These are phyloP conservation scores for Austroboletus novae-zelandiae DNA, from an alignment of 1,284 basidiomycete species.

Conservation along the genomic window DNA sequence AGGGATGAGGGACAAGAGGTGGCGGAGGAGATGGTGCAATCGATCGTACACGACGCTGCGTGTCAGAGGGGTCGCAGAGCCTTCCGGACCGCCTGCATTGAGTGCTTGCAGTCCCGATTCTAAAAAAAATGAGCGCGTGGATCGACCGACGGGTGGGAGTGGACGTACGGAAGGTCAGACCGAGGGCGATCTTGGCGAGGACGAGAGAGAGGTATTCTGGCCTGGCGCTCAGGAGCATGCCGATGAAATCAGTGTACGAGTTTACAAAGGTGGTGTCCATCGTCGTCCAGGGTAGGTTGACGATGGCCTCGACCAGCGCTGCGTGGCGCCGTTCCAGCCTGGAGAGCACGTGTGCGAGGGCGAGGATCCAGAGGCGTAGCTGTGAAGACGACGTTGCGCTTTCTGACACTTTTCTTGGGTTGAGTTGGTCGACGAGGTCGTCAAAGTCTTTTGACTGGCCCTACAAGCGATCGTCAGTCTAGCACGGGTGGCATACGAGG, in stretches of 20 bases:
- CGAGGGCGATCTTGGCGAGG: conserved; percentile 77
- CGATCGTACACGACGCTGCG: conserved; percentile 85
- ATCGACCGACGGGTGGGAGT: conserved; percentile 4
- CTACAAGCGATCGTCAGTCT: conserved; percentile 36
- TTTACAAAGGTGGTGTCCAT: conserved; percentile 83
- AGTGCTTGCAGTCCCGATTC: conserved; percentile 69
- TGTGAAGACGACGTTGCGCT: conserved; percentile 49
- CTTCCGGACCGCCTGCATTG: conserved; percentile 53
- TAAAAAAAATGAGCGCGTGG: conserved; percentile 29
- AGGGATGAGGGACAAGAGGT: conserved; percentile 86
- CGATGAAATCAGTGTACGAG: conserved; percentile 84
- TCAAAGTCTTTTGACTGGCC: conserved; percentile 66
- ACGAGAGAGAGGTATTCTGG: conserved; percentile 90
- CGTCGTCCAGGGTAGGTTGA: conserved; percentile 89
- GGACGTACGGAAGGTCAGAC: conserved; percentile 84
- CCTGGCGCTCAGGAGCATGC: conserved; percentile 90
- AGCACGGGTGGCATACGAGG: conserved; percentile 7
- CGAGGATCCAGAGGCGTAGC: conserved; percentile 69
- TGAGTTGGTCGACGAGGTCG: conserved; percentile 71
- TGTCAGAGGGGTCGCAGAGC: conserved; percentile 70
- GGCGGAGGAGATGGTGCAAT: conserved; percentile 80
- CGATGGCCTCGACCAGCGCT: conserved; percentile 84
- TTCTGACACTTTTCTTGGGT: conserved; percentile 43
- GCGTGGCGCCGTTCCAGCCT: conserved; percentile 79
- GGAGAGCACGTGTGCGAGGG: conserved; percentile 78